Base-by-base conservation (phyloP, 2,329 filamentous ascomycete genomes). In the Colletotrichum sojae region DNA sequence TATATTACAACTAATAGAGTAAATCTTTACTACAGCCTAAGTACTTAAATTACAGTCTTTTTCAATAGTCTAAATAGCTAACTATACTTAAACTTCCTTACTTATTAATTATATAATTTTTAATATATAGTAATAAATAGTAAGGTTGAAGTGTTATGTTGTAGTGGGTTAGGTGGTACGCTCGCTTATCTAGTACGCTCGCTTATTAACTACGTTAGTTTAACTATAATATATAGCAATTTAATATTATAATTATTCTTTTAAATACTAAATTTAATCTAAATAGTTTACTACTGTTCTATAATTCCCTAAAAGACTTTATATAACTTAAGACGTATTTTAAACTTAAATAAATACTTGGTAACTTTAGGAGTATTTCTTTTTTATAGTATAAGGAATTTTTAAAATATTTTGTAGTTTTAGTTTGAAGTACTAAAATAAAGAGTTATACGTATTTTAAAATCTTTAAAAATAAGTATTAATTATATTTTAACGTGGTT, bases 151-250 rank as follows among this genome's bases (percentile, higher is more conserved):
- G n/a, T n/a, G n/a, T n/a, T n/a, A n/a, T n/a, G n/a, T n/a, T n/a
- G n/a, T n/a, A n/a, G n/a, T n/a, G n/a, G n/a, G n/a, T n/a, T n/a
- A n/a, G n/a, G n/a, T n/a, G n/a, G n/a, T n/a, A n/a, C n/a, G n/a
- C n/a, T n/a, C n/a, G n/a, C n/a, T n/a, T n/a, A n/a, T n/a, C n/a
- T n/a, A n/a, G n/a, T n/a, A n/a, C n/a, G n/a, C n/a, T n/a, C n/a
- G n/a, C n/a, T n/a, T n/a, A n/a, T n/a, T n/a, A n/a, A n/a, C n/a
- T n/a, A n/a, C n/a, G n/a, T n/a, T 51, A 51, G 2, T 54, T 55
- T 27, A 49, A 61, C 22, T 61, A 22, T 16, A 51, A 31, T 49
- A 25, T 49, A 51, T 49, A 49, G 3, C 51, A 61, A 40, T 25
- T 61, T 31, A 18, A 45, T 49, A 49, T 31, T 49, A 49, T 31